Evolutionary conservation across 2,329 filamentous ascomycete genomes (phyloP).

Genomic region (Elsinoe ampelina): DNA sequence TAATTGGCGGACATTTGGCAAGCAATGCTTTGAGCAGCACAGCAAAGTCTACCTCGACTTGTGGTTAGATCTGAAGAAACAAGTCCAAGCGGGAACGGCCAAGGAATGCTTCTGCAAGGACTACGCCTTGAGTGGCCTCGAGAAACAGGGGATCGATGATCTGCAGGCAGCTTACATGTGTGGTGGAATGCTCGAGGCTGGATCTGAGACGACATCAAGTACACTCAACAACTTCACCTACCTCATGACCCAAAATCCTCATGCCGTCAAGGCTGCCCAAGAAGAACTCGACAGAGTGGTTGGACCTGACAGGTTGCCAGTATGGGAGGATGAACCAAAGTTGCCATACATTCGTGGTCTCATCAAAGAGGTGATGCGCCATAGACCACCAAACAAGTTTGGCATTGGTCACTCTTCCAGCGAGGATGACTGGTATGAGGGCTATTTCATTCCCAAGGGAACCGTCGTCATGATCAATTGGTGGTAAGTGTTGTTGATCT

Average conservation of each 20-base stretch:
- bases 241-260: slow-evolving; percentile 23
- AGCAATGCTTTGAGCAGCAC: slow-evolving; percentile 25
- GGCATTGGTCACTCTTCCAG: slow-evolving; percentile 29
- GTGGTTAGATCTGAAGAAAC: slow-evolving; percentile 26
- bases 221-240: slow-evolving; percentile 16
- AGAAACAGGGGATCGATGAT: slow-evolving; percentile 28
- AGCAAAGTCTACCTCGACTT: slow-evolving; percentile 27
- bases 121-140: slow-evolving; percentile 27
- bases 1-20: slow-evolving; percentile 24
- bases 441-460: slow-evolving; percentile 31
- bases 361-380: slow-evolving; percentile 49
- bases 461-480: slow-evolving; percentile 25
- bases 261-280: slow-evolving; percentile 25
- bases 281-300: slow-evolving; percentile 26
- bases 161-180: slow-evolving; percentile 27
- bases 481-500: slow-evolving; percentile 21
- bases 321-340: slow-evolving; percentile 27
- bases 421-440: slow-evolving; percentile 30
- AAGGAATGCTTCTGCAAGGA: slow-evolving; percentile 28
- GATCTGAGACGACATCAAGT: slow-evolving; percentile 22
- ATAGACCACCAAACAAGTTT: slow-evolving; percentile 42
- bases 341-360: slow-evolving; percentile 47
- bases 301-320: slow-evolving; percentile 24
- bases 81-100: slow-evolving; percentile 25
- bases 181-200: slow-evolving; percentile 22